Evolutionary conservation across 768 basidiomycete genomes (phyloP), one percentile per base, ranked within the genome.

Genomic region (Atractiella rhizophila): DNA sequence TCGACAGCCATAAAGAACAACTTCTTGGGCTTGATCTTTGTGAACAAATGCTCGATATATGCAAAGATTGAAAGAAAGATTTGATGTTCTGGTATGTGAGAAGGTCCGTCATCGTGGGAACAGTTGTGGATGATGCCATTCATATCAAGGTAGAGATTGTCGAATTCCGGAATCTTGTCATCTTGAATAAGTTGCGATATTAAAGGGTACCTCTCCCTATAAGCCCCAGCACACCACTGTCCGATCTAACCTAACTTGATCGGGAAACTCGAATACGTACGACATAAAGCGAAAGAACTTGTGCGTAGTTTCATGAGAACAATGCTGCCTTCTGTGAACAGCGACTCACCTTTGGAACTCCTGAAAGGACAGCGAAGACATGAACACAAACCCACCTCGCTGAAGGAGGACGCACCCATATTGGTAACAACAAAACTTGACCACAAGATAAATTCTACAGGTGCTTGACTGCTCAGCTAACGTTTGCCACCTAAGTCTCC

Each of bases 1-100:
- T 96, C 91, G 34, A 98, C 76, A 20, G 88, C 91, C 78, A 98
- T 88, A 60, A 91, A 96, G 60, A 96, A 94, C 11, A 91, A 64
- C 56, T 94, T 91, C 66, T 81, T 76, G 1, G 91, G 91, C 58
- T 86, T 94, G 47, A 98, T 94, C 63, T 86, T 94, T 24, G 74
- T 70, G 60, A 98, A 98, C 6, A 98, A 66, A 54, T 82, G 78
- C 63, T 94, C 85, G 45, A 96, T 82, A 63, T 98, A 98, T 40
- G 81, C 66, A 55, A 96, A 96, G 53, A 96, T 85, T 26, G 83
- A 76, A 1, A 91, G 81, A 60, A 85, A 86, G 62, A 96, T 96
- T 58, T 88, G 80, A 58, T 88, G 80, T 61, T 98, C 91, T 11
- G 85, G 74, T 51, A 96, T 64, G 44, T 88, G 75, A 61, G 86